Conservation (phyloP, 768 basidiomycete species). For the Multifurca ochricompacta region DNA sequence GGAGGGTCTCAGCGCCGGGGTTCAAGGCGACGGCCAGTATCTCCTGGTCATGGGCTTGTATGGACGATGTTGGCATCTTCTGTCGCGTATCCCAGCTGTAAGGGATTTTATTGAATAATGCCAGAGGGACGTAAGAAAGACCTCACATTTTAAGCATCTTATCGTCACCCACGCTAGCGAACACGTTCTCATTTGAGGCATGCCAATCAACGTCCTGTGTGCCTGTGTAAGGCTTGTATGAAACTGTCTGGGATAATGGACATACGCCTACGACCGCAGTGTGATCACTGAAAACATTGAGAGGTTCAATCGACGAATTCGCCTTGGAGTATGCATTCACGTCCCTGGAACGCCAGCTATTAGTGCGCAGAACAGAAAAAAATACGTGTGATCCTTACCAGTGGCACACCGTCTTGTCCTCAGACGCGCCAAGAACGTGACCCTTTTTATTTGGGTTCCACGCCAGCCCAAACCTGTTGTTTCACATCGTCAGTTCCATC, state of each 20-base stretch:
- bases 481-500: not conserved
- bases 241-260: constrained; percentile 12
- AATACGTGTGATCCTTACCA: constrained; percentile 43
- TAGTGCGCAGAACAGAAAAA: constrained; percentile 3
- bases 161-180: constrained; percentile 95
- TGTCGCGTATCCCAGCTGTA: constrained; percentile 88
- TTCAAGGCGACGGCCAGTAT: constrained; percentile 89
- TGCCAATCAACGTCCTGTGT: constrained; percentile 95
- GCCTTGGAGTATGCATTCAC: constrained; percentile 79
- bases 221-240: not conserved
- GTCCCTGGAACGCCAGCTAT: constrained; percentile 54
- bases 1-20: constrained; percentile 66
- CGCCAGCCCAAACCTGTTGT: constrained; percentile 77
- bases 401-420: constrained; percentile 93
- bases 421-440: constrained; percentile 83
- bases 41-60: constrained; percentile 86
- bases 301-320: constrained; percentile 75
- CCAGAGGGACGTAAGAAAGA: constrained; percentile 12
- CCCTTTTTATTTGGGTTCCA: constrained; percentile 86
- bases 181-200: constrained; percentile 66
- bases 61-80: constrained; percentile 53
- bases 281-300: constrained; percentile 80
- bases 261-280: constrained; percentile 86
- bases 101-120: constrained; percentile 3
- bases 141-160: constrained; percentile 89